phyloP scores from a whole-genome alignment of 2,329 filamentous ascomycete species.

The Harringtonia lauricola region DNA sequence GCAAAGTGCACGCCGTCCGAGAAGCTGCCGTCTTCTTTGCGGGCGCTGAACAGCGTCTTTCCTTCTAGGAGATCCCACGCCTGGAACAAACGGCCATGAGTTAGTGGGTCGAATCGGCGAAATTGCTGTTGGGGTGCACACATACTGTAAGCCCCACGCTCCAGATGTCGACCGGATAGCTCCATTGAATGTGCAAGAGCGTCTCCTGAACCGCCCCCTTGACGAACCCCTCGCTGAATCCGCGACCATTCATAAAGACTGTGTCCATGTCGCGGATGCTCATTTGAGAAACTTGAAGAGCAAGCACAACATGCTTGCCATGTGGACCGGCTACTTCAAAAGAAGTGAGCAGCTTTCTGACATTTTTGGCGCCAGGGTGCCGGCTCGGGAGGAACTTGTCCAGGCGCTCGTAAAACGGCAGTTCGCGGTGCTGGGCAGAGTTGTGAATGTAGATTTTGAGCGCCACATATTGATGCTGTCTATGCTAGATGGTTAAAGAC shows the following conservation, averaged over 20 bases:
- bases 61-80: slow-evolving; percentile 1
- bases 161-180: slow-evolving; percentile 1
- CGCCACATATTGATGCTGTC: not conserved
- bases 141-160: not conserved
- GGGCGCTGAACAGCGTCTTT: not conserved
- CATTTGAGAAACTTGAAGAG: not conserved
- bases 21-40: not conserved
- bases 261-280: not conserved
- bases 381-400: not conserved
- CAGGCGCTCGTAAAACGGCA: not conserved
- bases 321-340: not conserved
- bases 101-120: not conserved
- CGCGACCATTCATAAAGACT: not conserved
- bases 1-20: not conserved
- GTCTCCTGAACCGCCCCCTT: not conserved
- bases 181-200: not conserved
- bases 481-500: not conserved
- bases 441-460: not conserved
- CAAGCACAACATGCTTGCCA: not conserved
- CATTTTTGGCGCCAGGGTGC: not conserved
- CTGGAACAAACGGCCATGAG: not conserved
- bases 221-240: not conserved
- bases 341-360: not conserved
- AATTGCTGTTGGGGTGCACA: not conserved
- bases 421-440: not conserved